These are phyloP conservation scores for Lentinula lateritia DNA, from an alignment of 768 basidiomycete genomes.

Conservation along the genomic window DNA sequence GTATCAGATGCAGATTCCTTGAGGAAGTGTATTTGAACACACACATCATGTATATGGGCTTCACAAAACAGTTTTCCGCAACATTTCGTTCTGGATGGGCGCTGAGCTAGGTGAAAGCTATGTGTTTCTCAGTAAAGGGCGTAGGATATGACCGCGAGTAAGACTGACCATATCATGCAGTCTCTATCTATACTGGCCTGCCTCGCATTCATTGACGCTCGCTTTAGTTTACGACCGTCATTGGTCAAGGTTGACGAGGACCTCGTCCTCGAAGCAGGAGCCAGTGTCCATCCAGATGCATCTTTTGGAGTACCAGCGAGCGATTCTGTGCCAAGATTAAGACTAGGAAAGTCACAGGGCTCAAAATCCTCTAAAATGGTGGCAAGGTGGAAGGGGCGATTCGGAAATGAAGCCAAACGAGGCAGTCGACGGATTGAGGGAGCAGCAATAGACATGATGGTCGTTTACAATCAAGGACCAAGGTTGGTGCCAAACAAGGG, in stretches of 20 bases:
- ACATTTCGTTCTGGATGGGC: conserved; percentile 1
- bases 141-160: neutral
- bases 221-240: neutral
- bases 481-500: neutral
- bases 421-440: neutral
- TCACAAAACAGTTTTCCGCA: conserved; percentile 5
- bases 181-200: neutral
- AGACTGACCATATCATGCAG: neutral
- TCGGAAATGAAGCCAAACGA: neutral
- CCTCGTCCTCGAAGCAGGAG: neutral
- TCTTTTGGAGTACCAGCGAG: neutral
- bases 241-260: neutral
- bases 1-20: neutral
- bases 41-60: neutral
- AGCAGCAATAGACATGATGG: neutral
- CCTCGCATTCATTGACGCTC: neutral
- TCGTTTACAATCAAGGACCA: neutral
- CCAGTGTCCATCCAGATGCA: neutral
- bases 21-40: neutral
- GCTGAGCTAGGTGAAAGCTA: neutral
- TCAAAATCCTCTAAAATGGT: neutral
- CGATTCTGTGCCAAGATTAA: conserved; percentile 2
- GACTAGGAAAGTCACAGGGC: neutral
- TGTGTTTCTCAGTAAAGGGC: neutral
- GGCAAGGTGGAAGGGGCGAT: neutral